Conservation (phyloP, 495 filamentous ascomycete species). For the Gamarada debralockiae region DNA sequence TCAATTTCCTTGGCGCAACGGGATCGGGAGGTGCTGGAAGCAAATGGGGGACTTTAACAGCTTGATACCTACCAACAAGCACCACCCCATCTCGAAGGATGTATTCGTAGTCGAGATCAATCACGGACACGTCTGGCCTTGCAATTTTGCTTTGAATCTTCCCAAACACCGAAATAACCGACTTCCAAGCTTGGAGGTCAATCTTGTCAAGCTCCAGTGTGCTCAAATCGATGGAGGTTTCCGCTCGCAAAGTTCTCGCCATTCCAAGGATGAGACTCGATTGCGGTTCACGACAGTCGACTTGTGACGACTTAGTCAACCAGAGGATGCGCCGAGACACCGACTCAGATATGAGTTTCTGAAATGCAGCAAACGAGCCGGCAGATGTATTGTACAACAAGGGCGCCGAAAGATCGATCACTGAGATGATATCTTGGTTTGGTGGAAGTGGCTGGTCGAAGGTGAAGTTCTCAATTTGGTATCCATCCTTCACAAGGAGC, state of each 20-base stretch:
- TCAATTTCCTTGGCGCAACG: no score
- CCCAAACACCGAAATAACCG: not conserved
- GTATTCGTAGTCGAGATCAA: conserved; percentile 23
- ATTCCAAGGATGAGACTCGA: conserved; percentile 35
- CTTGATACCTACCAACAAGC: conserved; percentile 7
- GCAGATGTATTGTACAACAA: conserved; percentile 27
- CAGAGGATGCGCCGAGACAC: conserved; percentile 28
- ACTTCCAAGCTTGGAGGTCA: not conserved
- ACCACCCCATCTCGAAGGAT: conserved; percentile 6
- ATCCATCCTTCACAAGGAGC: not conserved
- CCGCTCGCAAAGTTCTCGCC: conserved; percentile 36
- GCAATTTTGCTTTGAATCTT: no score
- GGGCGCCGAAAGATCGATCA: conserved; percentile 28
- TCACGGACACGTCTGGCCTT: no score
- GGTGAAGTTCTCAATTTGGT: conserved; percentile 14
- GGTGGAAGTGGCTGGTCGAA: conserved; percentile 18
- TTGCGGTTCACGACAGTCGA: conserved; percentile 33
- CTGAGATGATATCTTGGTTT: conserved; percentile 28
- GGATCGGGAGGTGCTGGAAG: not conserved
- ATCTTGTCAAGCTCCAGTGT: conserved; percentile 37
- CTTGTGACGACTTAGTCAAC: conserved; percentile 35
- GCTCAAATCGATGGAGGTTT: conserved; percentile 33
- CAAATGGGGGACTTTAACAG: not conserved
- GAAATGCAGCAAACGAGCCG: conserved; percentile 19
- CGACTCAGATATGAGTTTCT: conserved; percentile 9